Conservation (phyloP, 2,329 filamentous ascomycete genomes). For the Sporothrix luriei region DNA sequence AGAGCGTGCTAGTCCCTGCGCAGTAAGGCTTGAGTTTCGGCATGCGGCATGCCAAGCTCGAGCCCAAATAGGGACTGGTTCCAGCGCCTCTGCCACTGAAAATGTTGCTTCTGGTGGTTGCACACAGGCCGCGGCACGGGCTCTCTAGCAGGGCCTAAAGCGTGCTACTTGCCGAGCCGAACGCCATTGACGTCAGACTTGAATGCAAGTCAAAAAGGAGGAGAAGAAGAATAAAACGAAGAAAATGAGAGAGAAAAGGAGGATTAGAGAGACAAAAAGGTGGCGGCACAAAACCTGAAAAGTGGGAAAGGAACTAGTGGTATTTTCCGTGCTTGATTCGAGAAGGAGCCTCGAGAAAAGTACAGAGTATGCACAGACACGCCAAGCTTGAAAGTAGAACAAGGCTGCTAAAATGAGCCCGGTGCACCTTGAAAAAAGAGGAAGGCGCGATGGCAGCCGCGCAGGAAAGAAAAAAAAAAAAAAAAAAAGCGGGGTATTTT, state of each 20-base stretch:
- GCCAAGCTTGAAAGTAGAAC: slow-evolving; percentile 3
- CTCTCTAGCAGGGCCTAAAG: slow-evolving; percentile 20
- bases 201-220: background rate
- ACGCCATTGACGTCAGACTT: slow-evolving; percentile 27
- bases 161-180: slow-evolving; percentile 11
- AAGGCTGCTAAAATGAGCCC: slow-evolving; percentile 17
- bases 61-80: slow-evolving; percentile 9
- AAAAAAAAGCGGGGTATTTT: slow-evolving; percentile 2
- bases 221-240: background rate
- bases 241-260: background rate
- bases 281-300: background rate
- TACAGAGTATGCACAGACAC: background rate
- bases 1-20: slow-evolving; percentile 11
- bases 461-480: background rate
- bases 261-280: too few species aligned
- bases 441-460: slow-evolving; percentile 14
- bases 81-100: slow-evolving; percentile 10
- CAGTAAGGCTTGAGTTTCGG: slow-evolving; percentile 11
- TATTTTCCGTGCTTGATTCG: too few species aligned
- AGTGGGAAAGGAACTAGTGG: too few species aligned
- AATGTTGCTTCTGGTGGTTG: background rate
- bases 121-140: background rate
- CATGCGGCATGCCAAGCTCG: slow-evolving; percentile 18
- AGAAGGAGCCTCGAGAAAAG: too few species aligned
- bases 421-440: background rate